Conservation (phyloP, 1,284 basidiomycete species). For the Flammula alnicola region DNA sequence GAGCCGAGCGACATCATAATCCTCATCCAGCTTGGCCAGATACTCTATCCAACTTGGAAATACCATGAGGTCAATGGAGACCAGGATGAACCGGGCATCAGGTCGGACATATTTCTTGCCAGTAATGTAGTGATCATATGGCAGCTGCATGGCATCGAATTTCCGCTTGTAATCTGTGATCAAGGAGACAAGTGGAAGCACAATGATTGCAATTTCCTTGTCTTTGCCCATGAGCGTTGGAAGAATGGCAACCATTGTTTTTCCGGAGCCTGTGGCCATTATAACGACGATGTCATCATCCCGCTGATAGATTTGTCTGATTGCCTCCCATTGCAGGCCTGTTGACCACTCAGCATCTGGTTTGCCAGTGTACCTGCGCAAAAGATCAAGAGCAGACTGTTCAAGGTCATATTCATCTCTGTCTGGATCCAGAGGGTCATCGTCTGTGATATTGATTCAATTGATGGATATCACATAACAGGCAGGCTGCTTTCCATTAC, state of each 20-base stretch:
- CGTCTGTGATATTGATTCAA: too few relatives aligned
- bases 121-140: conserved; percentile 3
- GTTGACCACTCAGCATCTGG: neutral
- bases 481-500: too few relatives aligned
- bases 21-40: neutral
- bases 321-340: neutral
- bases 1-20: neutral
- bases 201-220: conserved; percentile 5
- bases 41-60: neutral
- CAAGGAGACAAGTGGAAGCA: conserved; percentile 16
- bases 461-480: too few relatives aligned
- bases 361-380: neutral
- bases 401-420: too few relatives aligned
- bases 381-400: neutral
- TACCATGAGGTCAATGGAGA: neutral
- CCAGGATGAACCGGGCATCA: neutral
- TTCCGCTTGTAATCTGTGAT: conserved; percentile 16
- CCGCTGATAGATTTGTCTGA: neutral
- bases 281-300: conserved; percentile 1
- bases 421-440: too few relatives aligned
- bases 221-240: conserved; percentile 3
- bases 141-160: conserved; percentile 1
- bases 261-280: conserved; percentile 11
- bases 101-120: neutral
- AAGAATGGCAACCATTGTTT: conserved; percentile 18